Evolutionary conservation across 1,139 yeast genomes (phyloP).

Genomic region (Yarrowia galli): DNA sequence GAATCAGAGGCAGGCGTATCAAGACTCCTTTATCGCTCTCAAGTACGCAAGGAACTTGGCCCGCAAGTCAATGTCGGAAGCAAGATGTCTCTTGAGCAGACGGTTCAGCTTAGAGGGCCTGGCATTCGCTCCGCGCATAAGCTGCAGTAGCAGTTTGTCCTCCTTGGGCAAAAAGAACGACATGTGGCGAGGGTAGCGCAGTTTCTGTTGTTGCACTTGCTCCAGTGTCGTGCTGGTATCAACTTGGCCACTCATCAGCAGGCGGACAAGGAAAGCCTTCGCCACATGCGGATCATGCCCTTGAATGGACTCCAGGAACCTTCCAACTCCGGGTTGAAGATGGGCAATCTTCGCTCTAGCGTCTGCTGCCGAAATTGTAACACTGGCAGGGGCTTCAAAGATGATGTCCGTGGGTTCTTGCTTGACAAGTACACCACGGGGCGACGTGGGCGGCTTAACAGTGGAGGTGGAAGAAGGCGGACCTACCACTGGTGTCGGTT

Average conservation of each 20-base stretch:
- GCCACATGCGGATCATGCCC: not conserved
- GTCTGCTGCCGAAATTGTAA: not conserved
- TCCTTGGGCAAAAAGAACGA: slow-evolving; percentile 4
- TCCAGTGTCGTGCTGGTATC: not conserved
- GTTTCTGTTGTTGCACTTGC: not conserved
- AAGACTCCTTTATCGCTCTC: not conserved
- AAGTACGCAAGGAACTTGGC: not conserved
- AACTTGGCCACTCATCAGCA: not conserved
- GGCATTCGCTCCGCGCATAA: not conserved
- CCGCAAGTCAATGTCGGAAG: not conserved
- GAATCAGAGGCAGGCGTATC: too few relatives aligned
- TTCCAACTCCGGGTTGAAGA: not conserved
- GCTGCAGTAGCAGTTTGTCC: not conserved
- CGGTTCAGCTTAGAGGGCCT: not conserved
- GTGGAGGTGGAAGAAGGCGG: not conserved
- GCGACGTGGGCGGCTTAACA: too few relatives aligned
- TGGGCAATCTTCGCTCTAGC: not conserved
- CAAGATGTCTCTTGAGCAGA: not conserved
- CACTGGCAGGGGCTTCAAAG: too few relatives aligned
- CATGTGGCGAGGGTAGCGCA: slow-evolving; percentile 1
- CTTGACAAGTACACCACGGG: too few relatives aligned
- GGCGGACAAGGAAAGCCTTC: not conserved
- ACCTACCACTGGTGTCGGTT: not conserved
- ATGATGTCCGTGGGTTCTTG: too few relatives aligned
- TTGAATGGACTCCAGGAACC: not conserved